Percentiles rank a stretch among this genome's conserved stretches.
These are phyloP conservation scores for Mucor indicus DNA, from an alignment of 371 early-diverging fungal species.

Conservation along the genomic window DNA sequence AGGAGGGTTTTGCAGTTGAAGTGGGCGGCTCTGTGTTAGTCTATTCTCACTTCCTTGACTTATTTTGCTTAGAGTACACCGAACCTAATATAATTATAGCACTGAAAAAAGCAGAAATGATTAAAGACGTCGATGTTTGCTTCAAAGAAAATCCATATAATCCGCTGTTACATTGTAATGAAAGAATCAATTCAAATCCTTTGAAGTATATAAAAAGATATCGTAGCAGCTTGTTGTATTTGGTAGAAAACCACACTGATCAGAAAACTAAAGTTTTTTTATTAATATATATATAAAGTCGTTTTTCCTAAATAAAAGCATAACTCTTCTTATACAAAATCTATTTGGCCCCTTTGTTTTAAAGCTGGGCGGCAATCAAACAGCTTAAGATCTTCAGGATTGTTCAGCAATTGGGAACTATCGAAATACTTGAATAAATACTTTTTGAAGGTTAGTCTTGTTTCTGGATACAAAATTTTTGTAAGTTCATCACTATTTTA, in stretches of 20 bases:
- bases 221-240: conserved; percentile 11
- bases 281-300: background rate
- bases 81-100: conserved; percentile 4
- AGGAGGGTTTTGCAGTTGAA: no score
- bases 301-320: background rate
- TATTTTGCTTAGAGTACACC: conserved; percentile 8
- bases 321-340: background rate
- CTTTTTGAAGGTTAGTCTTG: conserved; percentile 8
- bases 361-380: conserved; percentile 10
- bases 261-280: background rate
- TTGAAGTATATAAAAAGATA: conserved; percentile 16
- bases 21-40: no score
- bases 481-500: conserved; percentile 13
- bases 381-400: conserved; percentile 6
- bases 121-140: conserved; percentile 18
- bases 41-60: no score
- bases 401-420: conserved; percentile 7
- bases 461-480: conserved; percentile 14
- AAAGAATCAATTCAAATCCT: conserved; percentile 17
- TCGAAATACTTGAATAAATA: conserved; percentile 13
- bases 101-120: conserved; percentile 6
- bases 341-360: conserved; percentile 13
- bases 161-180: conserved; percentile 11
- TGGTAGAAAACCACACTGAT: conserved; percentile 4
- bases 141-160: conserved; percentile 15